Conservation (phyloP, 164 flowering plant species). For the Annona squamosa region DNA sequence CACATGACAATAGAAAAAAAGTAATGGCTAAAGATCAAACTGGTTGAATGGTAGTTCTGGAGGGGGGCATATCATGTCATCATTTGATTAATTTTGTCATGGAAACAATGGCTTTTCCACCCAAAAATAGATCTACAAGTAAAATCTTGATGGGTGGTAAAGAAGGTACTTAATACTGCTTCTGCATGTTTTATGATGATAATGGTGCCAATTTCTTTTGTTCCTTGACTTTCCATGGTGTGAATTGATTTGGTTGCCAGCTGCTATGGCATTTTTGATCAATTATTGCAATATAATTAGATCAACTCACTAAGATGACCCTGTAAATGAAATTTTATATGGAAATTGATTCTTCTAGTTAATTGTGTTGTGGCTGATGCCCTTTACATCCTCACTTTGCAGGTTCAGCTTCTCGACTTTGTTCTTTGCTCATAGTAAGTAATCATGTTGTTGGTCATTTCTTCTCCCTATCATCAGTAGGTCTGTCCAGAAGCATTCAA, state of each 20-base stretch:
- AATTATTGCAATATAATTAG: no score
- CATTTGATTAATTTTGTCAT: no score
- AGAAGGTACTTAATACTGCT: no score
- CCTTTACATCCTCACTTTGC: slow-evolving; percentile 22
- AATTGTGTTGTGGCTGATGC: background rate
- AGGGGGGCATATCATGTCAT: no score
- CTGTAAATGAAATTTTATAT: background rate
- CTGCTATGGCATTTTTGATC: no score
- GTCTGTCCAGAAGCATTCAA: background rate
- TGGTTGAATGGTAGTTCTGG: no score
- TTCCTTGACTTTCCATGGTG: background rate
- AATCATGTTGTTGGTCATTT: background rate
- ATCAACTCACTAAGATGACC: background rate
- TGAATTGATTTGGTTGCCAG: background rate
- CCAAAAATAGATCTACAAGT: no score
- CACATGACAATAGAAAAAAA: no score
- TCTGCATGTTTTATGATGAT: background rate
- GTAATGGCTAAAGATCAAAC: no score
- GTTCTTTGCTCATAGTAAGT: slow-evolving; percentile 78
- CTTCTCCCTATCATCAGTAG: background rate
- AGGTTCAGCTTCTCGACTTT: slow-evolving; percentile 84
- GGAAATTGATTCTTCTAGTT: background rate
- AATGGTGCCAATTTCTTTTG: background rate
- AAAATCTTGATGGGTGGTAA: no score
- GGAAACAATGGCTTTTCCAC: no score